Evolutionary conservation across 139 green algal species (phyloP), one percentile per base, ranked within the genome.

Genomic region (Picochlorum costavermella): DNA sequence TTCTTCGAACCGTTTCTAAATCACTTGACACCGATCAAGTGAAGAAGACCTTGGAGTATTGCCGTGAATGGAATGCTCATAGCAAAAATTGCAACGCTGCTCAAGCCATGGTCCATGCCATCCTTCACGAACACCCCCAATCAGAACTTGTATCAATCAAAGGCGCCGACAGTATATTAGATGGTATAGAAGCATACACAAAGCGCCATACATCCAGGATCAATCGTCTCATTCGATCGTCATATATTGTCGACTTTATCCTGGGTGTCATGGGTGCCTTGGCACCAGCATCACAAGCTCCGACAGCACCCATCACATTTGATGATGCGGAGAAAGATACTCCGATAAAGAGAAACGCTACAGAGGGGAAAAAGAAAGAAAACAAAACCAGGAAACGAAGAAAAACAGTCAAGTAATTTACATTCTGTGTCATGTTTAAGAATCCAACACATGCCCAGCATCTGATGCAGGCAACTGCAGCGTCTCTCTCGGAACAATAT

Each of bases 31-130:
- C 2, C 44, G 31, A 55, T 23, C 12, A 30, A 40, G 0, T 28
- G 4, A 31, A 20, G 26, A 23, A 59, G n/a, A 50, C 23, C 51
- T 72, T 91, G 16, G 56, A 75, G 58, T 85, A 81, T 49, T 50
- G 64, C 12, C 67, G 90, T 16, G 89, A 97, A 50, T 99, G 94
- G 94, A 98, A 97, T 71, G 94, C 88, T 20, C 91, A 96, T 69
- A 66, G 81, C 8, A 75, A 76, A 63, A 84, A 87, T 67, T 96
- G 83, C 70, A 70, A 87, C 53, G 71, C 80, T 12, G 89, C 90
- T 3, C 89, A 97, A 64, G 76, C 75, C 13, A 67, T 94, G 70
- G 73, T 98, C 64, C 56, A 67, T 5, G 82, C 83, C 6, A 37
- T 97, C 45, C 72, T 98, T 10, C 51, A 60, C 2, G 50, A 60